Percentiles rank a stretch among this genome's conserved stretches.
These are phyloP conservation scores for Atalantia buxifolia DNA, from an alignment of 345 rosid species.

Conservation along the genomic window DNA sequence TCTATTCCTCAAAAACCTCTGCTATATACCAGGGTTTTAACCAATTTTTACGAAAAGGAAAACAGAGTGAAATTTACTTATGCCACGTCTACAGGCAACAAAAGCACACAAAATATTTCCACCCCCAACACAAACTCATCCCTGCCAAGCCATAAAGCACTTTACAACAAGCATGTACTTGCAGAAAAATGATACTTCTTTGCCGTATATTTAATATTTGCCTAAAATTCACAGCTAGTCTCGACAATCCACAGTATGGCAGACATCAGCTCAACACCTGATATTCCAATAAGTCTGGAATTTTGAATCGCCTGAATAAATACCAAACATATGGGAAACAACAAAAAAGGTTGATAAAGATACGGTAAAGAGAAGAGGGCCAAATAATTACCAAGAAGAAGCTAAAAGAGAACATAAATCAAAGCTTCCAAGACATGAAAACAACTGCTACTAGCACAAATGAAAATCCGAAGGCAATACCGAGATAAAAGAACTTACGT, in stretches of 20 bases:
- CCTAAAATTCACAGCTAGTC: not conserved
- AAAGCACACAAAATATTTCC: not conserved
- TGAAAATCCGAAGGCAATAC: not conserved
- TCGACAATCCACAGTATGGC: too few relatives aligned
- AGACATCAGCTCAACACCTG: not conserved
- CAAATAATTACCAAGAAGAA: too few relatives aligned
- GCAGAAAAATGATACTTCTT: too few relatives aligned
- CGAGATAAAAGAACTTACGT: constrained; percentile 48
- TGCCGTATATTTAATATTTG: not conserved
- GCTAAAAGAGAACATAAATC: not conserved
- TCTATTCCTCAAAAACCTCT: not conserved
- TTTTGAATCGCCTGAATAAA: not conserved
- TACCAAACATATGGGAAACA: not conserved
- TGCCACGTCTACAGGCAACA: not conserved
- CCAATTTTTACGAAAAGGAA: not conserved
- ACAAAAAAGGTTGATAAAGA: not conserved
- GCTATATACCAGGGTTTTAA: not conserved
- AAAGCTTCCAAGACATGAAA: not conserved
- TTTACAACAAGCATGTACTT: too few relatives aligned
- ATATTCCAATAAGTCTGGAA: not conserved
- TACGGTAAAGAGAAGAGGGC: not conserved
- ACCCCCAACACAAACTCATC: too few relatives aligned
- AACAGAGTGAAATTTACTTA: too few relatives aligned
- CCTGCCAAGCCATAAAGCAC: not conserved
- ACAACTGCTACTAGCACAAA: not conserved